Base-by-base conservation (phyloP, 345 rosid species). In the Gossypium anomalum region DNA sequence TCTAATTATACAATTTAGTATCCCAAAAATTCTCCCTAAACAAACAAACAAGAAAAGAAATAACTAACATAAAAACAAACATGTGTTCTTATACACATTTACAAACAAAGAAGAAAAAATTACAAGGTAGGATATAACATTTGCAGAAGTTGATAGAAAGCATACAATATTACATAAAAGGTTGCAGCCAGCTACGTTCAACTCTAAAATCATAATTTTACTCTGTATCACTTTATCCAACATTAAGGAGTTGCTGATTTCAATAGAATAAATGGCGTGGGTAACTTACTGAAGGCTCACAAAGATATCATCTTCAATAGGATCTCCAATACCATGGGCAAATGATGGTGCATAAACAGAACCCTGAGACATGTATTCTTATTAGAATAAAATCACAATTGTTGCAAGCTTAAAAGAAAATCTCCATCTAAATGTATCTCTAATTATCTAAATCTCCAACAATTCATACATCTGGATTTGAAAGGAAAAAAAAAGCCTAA, bases 241-340 rank as follows among this genome's bases (percentile, higher is more conserved):
- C 20, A 15, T 27, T 64, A 15, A 65, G 72, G 25, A 13, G 5
- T 20, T 72, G 51, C 55, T 44, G 43, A 56, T 51, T 14, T 56
- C 19, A 38, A 34, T 52, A 52, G 14, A 41, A 44, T 6, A 58
- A 76, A 75, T 66, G 55, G 74, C 58, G 19, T 53, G 47, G 67
- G 63, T 34, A 49, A 88, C 99, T 95, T 82, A 95, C 97, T 91
- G 92, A 73, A 85, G 82, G 81, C 89, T 85, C 73, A 92, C 83
- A 81, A 92, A 87, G 72, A 95, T 91, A 81, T 92, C 94, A 67
- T 88, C 91, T 85, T 95, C 97, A 78, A 93, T 80, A 22, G 97
- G 98, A 82, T 95, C 97, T 60, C 99, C 98, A 80, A 91, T 82
- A 74, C 98, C 91, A 66, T 95, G 99, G 84, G 91, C 94, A 71